phyloP scores from a whole-genome alignment of 805 yeast genomes.

The Ogataea allantospora region DNA sequence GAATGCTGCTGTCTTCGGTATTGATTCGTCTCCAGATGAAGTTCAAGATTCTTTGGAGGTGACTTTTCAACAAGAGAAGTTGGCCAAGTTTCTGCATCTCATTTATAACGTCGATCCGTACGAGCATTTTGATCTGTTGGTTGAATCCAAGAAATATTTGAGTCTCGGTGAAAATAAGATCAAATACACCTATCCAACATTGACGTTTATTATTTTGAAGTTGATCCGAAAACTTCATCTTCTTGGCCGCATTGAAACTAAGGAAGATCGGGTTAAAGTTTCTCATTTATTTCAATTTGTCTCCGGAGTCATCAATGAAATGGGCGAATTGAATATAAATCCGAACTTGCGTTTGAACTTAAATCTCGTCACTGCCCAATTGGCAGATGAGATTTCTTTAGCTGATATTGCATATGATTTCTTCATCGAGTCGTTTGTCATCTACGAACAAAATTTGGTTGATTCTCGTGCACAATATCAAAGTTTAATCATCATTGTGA shows the following conservation, averaged over 20 bases:
- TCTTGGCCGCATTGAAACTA: constrained; percentile 23
- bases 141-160: constrained; percentile 46
- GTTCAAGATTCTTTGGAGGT: constrained; percentile 36
- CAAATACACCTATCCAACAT: constrained; percentile 71
- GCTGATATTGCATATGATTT: constrained; percentile 83
- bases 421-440: constrained; percentile 81
- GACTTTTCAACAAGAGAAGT: constrained; percentile 50
- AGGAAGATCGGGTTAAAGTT: constrained; percentile 22
- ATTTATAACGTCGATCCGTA: constrained; percentile 50
- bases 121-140: constrained; percentile 45
- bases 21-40: constrained; percentile 22
- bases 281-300: constrained; percentile 63
- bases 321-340: constrained; percentile 42
- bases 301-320: constrained; percentile 66
- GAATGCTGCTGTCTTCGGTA: constrained; percentile 28
- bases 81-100: constrained; percentile 70
- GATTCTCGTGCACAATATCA: constrained; percentile 52
- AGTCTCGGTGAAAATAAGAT: constrained; percentile 54
- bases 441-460: constrained; percentile 65
- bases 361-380: constrained; percentile 63
- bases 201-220: constrained; percentile 60
- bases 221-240: constrained; percentile 51
- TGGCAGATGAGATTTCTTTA: constrained; percentile 74
- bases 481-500: constrained; percentile 45
- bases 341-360: constrained; percentile 41